phyloP scores from a whole-genome alignment of 345 rosid genomes.

The Melaleuca alternifolia region DNA sequence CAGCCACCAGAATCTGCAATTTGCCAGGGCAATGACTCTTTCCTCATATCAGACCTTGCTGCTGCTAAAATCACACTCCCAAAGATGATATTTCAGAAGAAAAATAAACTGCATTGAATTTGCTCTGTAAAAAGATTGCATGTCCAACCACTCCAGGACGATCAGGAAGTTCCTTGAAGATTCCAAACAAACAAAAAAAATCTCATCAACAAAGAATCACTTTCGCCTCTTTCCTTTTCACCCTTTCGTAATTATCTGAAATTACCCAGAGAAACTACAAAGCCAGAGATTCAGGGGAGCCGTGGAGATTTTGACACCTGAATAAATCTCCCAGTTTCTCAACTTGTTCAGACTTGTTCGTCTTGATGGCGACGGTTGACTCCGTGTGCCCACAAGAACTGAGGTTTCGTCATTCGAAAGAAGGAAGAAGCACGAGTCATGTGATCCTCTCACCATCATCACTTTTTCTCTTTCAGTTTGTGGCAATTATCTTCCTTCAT shows the following conservation, averaged over 20 bases:
- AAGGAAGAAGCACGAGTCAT: background rate
- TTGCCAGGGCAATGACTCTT: background rate
- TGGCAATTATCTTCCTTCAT: background rate
- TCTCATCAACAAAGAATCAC: too few relatives aligned
- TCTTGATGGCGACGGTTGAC: background rate
- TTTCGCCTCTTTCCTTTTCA: background rate
- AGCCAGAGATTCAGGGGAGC: background rate
- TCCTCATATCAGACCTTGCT: background rate
- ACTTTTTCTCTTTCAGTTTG: background rate
- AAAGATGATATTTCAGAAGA: background rate
- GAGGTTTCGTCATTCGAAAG: background rate
- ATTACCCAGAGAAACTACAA: background rate
- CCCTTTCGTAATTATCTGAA: background rate
- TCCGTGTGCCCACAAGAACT: background rate
- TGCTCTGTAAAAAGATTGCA: background rate
- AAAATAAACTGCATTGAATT: background rate
- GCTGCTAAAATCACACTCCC: background rate
- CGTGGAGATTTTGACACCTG: background rate
- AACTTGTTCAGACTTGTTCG: background rate
- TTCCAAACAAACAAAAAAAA: background rate
- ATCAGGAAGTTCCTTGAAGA: background rate
- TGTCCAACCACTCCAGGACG: background rate
- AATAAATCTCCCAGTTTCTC: background rate
- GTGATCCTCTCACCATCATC: background rate
- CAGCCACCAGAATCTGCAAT: background rate